These are phyloP conservation scores for Conticribra weissflogii DNA, from an alignment of 108 stramenopile species.

Conservation along the genomic window DNA sequence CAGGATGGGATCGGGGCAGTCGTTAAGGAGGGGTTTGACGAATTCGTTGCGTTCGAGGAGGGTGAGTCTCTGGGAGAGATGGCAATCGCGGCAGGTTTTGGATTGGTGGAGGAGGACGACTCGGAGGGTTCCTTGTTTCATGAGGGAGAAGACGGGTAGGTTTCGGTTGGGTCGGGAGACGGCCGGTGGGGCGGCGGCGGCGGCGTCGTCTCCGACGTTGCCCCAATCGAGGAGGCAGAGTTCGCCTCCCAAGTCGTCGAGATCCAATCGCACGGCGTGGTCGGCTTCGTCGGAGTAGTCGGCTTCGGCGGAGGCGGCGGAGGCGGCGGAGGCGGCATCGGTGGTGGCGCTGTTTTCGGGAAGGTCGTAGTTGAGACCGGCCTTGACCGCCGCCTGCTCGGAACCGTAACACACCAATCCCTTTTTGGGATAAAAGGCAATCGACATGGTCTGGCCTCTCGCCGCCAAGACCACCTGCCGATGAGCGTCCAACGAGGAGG, in stretches of 20 bases:
- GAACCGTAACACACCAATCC: slow-evolving; percentile 80
- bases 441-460: slow-evolving; percentile 77
- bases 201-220: slow-evolving; percentile 15
- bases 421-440: slow-evolving; percentile 82
- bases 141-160: slow-evolving; percentile 29
- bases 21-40: slow-evolving; percentile 43
- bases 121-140: slow-evolving; percentile 45
- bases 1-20: slow-evolving; percentile 43
- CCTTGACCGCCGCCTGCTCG: slow-evolving; percentile 85
- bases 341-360: too few relatives aligned
- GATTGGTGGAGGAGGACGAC: slow-evolving; percentile 49
- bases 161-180: slow-evolving; percentile 50
- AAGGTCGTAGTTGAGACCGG: slow-evolving; percentile 53
- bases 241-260: slow-evolving; percentile 55
- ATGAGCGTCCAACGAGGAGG: slow-evolving; percentile 73
- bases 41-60: slow-evolving; percentile 55
- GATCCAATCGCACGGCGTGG: slow-evolving; percentile 46
- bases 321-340: too few relatives aligned
- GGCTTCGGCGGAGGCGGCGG: too few relatives aligned
- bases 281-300: slow-evolving; percentile 36
- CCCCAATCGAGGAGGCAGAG: slow-evolving; percentile 55
- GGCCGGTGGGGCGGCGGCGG: slow-evolving; percentile 28
- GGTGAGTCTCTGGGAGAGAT: slow-evolving; percentile 35
- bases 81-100: slow-evolving; percentile 11
- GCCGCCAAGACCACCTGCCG: slow-evolving; percentile 81